Evolutionary conservation across 257 asterid species (phyloP), one percentile per base, ranked within the genome.

Genomic region (Vinca minor): DNA sequence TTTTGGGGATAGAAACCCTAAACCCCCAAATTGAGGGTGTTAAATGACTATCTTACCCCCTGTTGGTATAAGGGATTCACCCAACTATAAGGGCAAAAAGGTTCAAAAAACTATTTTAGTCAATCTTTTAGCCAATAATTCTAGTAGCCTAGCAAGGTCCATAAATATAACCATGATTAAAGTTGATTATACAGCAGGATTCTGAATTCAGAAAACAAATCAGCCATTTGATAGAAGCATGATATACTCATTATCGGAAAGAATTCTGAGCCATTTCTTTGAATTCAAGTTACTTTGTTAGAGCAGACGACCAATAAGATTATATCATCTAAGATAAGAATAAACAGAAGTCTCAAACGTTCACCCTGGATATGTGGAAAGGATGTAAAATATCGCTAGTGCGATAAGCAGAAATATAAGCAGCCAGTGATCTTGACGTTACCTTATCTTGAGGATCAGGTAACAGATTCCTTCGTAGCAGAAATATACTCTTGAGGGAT

Each of bases 381-480:
- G n/a, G n/a, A n/a, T n/a, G n/a, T n/a, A n/a, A n/a, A n/a, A n/a
- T n/a, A n/a, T n/a, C n/a, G n/a, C n/a, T n/a, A n/a, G n/a, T n/a
- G n/a, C n/a, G n/a, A n/a, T 47, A 50, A 36, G 8, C 34, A 59
- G 53, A 48, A 54, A 47, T 20, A 59, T 3, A 49, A 52, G 59
- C 32, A 58, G 34, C n/a, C n/a, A n/a, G n/a, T n/a, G n/a, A 6
- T 62, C 15, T 36, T 41, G 35, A 50, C 55, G 55, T 58, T 75
- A 90, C 95, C 91, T 85, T 75, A 76, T 58, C 57, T 71, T 67
- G 69, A 64, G 59, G 63, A 64, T 50, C 70, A 73, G n/a, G n/a
- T n/a, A n/a, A 59, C 58, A 58, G 75, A 73, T 65, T 79, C 84
- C 82, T 67, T 64, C 53, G 73, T 76, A 17, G 76, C 75, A 18